Base-by-base conservation (phyloP, 2,329 filamentous ascomycete species). In the Botryosphaeria agaves region DNA sequence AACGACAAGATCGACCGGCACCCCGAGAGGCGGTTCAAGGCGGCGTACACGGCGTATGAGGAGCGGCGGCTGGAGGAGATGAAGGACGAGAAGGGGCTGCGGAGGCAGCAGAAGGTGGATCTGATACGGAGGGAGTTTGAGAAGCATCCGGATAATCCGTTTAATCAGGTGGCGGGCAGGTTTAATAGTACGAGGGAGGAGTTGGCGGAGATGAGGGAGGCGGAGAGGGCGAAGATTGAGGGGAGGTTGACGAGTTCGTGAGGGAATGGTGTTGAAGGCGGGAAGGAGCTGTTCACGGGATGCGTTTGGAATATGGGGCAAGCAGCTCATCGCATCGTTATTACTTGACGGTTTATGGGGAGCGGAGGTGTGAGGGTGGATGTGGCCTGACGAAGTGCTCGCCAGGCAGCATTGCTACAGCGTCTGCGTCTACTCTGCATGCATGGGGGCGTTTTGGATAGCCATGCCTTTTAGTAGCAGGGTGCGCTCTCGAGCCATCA, bases 81-180 rank as follows among this genome's bases (percentile, higher is more conserved):
- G 68, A 80, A 87, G 48, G 61, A 70, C 32, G 84, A 94, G 52
- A 79, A 77, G 34, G 83, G 82, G 1, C 54, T 95, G 48, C 65
- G 85, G 34, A 63, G 80, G 42, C 72, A 91, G 43, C 85, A 94
- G 67, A 77, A 80, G 55, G 75, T 85, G 45, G 79, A 87, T 38
- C 66, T 76, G 47, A 80, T 92, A 41, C 59, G 70, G 38, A 91
- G 92, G 64, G 89, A 95, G 59, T 98, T 95, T 53, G 79, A 92
- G 55, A 91, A 83, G 64, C 80, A 79, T 46, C 76, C 81, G 2
- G 87, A 95, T 44, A 98, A 98, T 53, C 89, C 89, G 9, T 89
- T 92, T 59, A 93, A 93, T 58, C 82, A 92, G 59, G 74, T 76
- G 11, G 71, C 62, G 30, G 80, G 73, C 2, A 54, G 63, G 3